These are phyloP conservation scores for Trichomonas vaginalis DNA, from an alignment of 208 protist genomes.

Conservation along the genomic window DNA sequence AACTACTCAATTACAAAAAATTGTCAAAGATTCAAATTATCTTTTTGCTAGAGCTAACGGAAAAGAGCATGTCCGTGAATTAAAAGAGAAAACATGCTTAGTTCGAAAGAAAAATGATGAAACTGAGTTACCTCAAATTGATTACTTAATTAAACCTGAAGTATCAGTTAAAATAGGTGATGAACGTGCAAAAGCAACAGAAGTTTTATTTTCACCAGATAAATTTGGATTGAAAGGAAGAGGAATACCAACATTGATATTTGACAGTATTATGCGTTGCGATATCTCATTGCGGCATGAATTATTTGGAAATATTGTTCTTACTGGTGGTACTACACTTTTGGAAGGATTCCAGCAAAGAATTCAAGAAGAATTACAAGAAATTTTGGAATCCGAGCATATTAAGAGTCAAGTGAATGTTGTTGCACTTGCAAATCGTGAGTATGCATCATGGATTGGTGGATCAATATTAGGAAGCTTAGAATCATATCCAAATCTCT, in stretches of 20 bases:
- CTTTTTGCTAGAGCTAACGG: constrained; percentile 49
- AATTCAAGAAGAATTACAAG: constrained; percentile 57
- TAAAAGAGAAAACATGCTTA: constrained; percentile 57
- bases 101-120: constrained; percentile 40
- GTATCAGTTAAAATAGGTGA: constrained; percentile 35
- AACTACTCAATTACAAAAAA: constrained; percentile 48
- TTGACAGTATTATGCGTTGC: constrained; percentile 50
- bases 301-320: constrained; percentile 44
- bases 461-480: constrained; percentile 82
- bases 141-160: constrained; percentile 51
- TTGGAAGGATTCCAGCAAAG: constrained; percentile 71
- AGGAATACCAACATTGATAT: constrained; percentile 42
- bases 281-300: constrained; percentile 46
- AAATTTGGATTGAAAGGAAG: constrained; percentile 37
- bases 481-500: constrained; percentile 74
- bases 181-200: constrained; percentile 47
- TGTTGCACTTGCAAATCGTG: constrained; percentile 50
- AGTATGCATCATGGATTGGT: constrained; percentile 65
- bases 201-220: constrained; percentile 59
- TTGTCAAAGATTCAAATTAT: constrained; percentile 44
- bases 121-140: constrained; percentile 24
- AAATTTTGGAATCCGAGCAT: constrained; percentile 9
- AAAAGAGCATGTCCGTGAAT: constrained; percentile 49
- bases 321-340: constrained; percentile 47
- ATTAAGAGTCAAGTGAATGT: constrained; percentile 39